phyloP scores from a whole-genome alignment of 108 stramenopile genomes.

The Stephanodiscus minutulus region DNA sequence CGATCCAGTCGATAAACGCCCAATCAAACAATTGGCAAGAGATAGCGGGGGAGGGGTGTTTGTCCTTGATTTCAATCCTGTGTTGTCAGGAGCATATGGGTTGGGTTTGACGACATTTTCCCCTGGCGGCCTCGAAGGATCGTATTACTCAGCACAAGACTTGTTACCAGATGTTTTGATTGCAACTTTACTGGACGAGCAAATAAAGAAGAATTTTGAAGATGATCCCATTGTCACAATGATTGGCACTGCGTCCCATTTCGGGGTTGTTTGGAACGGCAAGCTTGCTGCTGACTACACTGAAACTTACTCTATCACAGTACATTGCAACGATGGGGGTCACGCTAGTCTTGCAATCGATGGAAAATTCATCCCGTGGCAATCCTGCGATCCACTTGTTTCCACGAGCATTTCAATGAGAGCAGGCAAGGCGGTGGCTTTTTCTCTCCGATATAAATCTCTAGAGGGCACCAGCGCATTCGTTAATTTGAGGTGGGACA shows the following conservation, averaged over 20 bases:
- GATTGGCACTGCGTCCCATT: constrained; percentile 2
- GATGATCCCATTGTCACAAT: constrained; percentile 4
- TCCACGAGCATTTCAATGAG: constrained; percentile 2
- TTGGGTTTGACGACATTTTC: constrained; percentile 8
- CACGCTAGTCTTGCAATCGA: constrained; percentile 14
- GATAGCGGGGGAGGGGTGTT: constrained; percentile 19
- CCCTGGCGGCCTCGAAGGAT: constrained; percentile 20
- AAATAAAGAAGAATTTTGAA: constrained; percentile 14
- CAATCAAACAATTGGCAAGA: constrained; percentile 6
- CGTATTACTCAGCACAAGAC: constrained; percentile 20
- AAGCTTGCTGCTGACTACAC: constrained; percentile 13
- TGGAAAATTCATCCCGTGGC: constrained; percentile 18
- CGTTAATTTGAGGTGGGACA: constrained; percentile 14
- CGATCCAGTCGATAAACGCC: neutral
- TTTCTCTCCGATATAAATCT: constrained; percentile 25
- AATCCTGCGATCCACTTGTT: constrained; percentile 17
- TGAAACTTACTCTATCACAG: constrained; percentile 20
- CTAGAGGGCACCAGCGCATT: constrained; percentile 10
- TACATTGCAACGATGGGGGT: constrained; percentile 22
- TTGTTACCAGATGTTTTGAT: constrained; percentile 18
- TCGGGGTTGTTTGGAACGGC: constrained; percentile 23
- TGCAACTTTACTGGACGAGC: constrained; percentile 9
- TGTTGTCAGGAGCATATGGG: constrained; percentile 12
- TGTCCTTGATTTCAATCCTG: constrained; percentile 10
- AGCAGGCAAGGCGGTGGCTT: constrained; percentile 13